Base-by-base conservation (phyloP, 2,329 filamentous ascomycete species). In the Furcasterigmium furcatum region DNA sequence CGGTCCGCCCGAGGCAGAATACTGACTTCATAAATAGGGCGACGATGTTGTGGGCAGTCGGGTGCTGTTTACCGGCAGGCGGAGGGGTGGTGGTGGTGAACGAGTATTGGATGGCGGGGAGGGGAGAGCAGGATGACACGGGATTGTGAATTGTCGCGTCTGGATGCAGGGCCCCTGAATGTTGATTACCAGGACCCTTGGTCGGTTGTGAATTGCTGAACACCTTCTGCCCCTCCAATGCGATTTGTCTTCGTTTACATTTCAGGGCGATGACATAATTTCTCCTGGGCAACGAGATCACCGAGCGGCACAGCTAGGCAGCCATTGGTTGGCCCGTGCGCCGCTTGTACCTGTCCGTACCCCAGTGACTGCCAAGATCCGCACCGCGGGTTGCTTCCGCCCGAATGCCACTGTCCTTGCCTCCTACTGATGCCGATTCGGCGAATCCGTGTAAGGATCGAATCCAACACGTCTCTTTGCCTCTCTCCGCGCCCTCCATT, bases 401-500 rank as follows among this genome's bases (percentile, higher is more conserved):
- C 24, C 24, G n/a, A n/a, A n/a, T n/a, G n/a, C n/a, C n/a, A n/a
- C n/a, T n/a, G n/a, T n/a, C n/a, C n/a, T n/a, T n/a, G n/a, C n/a
- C n/a, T n/a, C n/a, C n/a, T n/a, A n/a, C n/a, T n/a, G n/a, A n/a
- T n/a, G n/a, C n/a, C n/a, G n/a, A n/a, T 27, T 12, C 24, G 24
- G 12, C 24, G 24, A 27, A 12, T 80, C 76, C 21, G 70, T 72
- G 50, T 80, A 80, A 13, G 77, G 77, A 55, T 80, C 77, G 58
- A 80, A 80, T 1, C 77, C 77, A 53, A 80, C 71, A 36, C 67
- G 69, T 48, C 63, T 60, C 51, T 72, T 71, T 9, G 76, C 71
- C 48, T 74, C 73, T 5, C 62, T 66, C 40, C 71, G 65, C n/a
- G 66, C 65, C 44, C 56, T 65, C 65, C 65, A 68, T 40, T 68